Evolutionary conservation across 345 rosid species (phyloP), one percentile per base, ranked within the genome.

Genomic region (Turnera subulata): DNA sequence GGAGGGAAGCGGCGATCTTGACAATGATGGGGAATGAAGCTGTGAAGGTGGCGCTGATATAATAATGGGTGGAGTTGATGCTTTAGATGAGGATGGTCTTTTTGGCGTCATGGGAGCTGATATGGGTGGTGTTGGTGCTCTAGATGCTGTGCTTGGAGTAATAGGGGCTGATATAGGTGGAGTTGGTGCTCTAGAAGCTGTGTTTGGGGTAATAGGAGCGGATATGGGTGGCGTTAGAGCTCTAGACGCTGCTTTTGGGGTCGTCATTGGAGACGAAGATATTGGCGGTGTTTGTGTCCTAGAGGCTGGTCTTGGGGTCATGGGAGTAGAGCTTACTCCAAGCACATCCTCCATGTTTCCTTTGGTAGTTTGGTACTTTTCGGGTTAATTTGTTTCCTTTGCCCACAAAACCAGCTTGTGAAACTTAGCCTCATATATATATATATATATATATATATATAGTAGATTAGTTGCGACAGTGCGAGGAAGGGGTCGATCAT

Each of bases 31-130:
- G 15, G 94, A 86, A 57, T 86, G 89, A 25, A 77, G 46, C 68
- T 83, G 89, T 14, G 93, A 83, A 2, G 93, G 89, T 17, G 89
- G 89, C 53, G 86, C 70, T 0, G 93, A 83, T 50, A 85, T 79
- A 0, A n/a, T n/a, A n/a, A n/a, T n/a, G n/a, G 85, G 89, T 11
- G 79, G 76, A 4, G 68, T 32, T 33, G 67, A 56, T 16, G 61
- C 47, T 33, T 21, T 44, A 1, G 73, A n/a, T n/a, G n/a, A 42
- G 49, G 61, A 24, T 17, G 58, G 66, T 46, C 73, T 8, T 29
- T 3, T 71, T 14, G 82, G 86, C 48, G 85, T 72, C 40, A 46
- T 39, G 2, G 81, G 79, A 24, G 63, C 63, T 84, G 60, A 91
- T 83, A 26, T 73, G 66, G 67, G 29, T 1, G 58, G 18, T 22